Evolutionary conservation across 805 yeast genomes (phyloP).

Genomic region (Priceomyces fermenticarens): DNA sequence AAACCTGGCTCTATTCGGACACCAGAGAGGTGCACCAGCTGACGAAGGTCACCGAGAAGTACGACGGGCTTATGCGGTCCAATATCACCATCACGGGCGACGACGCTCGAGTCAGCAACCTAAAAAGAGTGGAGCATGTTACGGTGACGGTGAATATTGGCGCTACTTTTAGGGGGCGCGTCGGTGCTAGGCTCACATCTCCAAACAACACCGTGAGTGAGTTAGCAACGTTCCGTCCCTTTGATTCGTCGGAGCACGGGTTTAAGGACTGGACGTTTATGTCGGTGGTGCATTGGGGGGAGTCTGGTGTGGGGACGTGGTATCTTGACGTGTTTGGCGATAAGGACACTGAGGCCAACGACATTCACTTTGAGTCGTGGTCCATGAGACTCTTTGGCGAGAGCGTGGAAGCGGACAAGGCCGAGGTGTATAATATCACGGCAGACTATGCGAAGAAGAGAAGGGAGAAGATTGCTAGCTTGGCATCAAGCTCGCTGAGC

Average conservation of each 20-base stretch:
- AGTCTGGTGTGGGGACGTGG: conserved; percentile 80
- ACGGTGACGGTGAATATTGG: conserved; percentile 74
- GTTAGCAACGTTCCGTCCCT: conserved; percentile 63
- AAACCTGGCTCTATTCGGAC: conserved; percentile 70
- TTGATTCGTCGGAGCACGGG: conserved; percentile 58
- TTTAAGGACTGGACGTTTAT: conserved; percentile 86
- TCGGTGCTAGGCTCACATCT: conserved; percentile 61
- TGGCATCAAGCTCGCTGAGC: conserved; percentile 3
- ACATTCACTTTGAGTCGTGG: conserved; percentile 58
- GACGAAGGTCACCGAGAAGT: conserved; percentile 11
- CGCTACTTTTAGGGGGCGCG: conserved; percentile 65
- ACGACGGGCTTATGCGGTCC: conserved; percentile 14
- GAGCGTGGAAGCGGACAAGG: conserved; percentile 59
- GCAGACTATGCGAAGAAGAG: conserved; percentile 44
- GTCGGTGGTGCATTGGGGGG: conserved; percentile 99
- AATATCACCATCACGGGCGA: conserved; percentile 44
- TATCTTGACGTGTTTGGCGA: conserved; percentile 51
- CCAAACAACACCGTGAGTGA: conserved; percentile 75
- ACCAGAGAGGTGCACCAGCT: conserved; percentile 28
- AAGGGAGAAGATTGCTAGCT: conserved; percentile 22
- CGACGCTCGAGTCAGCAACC: conserved; percentile 51
- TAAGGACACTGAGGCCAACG: conserved; percentile 35
- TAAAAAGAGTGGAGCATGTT: conserved; percentile 80
- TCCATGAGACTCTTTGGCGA: conserved; percentile 82
- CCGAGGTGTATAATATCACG: conserved; percentile 51